Conservation (phyloP, 176 grass and related monocot genomes). For the sorghum (Sorghum bicolor) region Sorghum_bicolor_NCBIv3 NC_012870.2:1588001-1588500, state of each 20-base stretch:
- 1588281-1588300: conserved; percentile 68
- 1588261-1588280: conserved; percentile 48
- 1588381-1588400: conserved; percentile 68
- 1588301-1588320: conserved; percentile 69
- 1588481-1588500: background rate
- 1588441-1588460: background rate
- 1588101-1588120: conserved; percentile 8
- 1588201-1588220: conserved; percentile 59
- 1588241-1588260: conserved; percentile 6
- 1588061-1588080: conserved; percentile 33
- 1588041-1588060: background rate
- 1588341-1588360: conserved; percentile 48
- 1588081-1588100: conserved; percentile 30
- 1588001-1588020: conserved; percentile 89
- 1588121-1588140: conserved; percentile 35
- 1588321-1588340: conserved; percentile 67
- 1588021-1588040: conserved; percentile 30
- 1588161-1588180: conserved; percentile 53
- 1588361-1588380: conserved; percentile 68
- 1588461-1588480: background rate
- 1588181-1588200: conserved; percentile 73
- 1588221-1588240: conserved; percentile 67
- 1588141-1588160: conserved; percentile 66
- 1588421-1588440: background rate
- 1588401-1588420: conserved; percentile 1